Percentiles rank a stretch among this genome's conserved stretches.
Evolutionary conservation across 2,329 filamentous ascomycete genomes (phyloP).

Genomic region (Atkinsonella texensis): DNA sequence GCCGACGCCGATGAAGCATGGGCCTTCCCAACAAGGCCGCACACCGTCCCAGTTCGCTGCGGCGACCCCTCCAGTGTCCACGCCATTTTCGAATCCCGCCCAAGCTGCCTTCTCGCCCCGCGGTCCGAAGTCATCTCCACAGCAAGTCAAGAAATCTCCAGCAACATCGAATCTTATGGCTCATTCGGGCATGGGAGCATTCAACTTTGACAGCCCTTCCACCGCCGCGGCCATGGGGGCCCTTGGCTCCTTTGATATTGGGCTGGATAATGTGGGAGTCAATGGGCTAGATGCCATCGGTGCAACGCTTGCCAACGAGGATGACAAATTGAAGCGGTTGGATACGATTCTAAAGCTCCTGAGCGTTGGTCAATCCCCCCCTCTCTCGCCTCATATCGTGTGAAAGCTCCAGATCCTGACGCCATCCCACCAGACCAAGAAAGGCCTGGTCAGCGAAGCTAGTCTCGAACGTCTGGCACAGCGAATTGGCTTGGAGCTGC

Average conservation of each 20-base stretch:
- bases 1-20: constrained; percentile 37
- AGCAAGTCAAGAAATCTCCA: constrained; percentile 52
- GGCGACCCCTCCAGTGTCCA: constrained; percentile 54
- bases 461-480: constrained; percentile 61
- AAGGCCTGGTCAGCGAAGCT: constrained; percentile 59
- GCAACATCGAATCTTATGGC: constrained; percentile 39
- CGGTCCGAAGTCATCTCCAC: constrained; percentile 47
- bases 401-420: constrained; percentile 5
- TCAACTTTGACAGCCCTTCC: constrained; percentile 53
- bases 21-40: constrained; percentile 28
- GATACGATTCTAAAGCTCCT: constrained; percentile 38
- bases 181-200: constrained; percentile 30
- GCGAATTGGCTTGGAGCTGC: constrained; percentile 51
- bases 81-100: constrained; percentile 48
- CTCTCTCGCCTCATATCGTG: background rate
- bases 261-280: constrained; percentile 38
- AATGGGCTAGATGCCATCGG: constrained; percentile 30
- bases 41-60: constrained; percentile 40
- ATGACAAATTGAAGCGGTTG: constrained; percentile 43
- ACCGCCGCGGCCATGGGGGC: constrained; percentile 49
- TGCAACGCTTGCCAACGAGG: constrained; percentile 32
- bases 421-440: constrained; percentile 23
- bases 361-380: constrained; percentile 25
- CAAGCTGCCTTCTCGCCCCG: constrained; percentile 48
- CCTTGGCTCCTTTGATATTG: constrained; percentile 39